Evolutionary conservation across 2,329 filamentous ascomycete species (phyloP).

Genomic region (Xylaria sp.): DNA sequence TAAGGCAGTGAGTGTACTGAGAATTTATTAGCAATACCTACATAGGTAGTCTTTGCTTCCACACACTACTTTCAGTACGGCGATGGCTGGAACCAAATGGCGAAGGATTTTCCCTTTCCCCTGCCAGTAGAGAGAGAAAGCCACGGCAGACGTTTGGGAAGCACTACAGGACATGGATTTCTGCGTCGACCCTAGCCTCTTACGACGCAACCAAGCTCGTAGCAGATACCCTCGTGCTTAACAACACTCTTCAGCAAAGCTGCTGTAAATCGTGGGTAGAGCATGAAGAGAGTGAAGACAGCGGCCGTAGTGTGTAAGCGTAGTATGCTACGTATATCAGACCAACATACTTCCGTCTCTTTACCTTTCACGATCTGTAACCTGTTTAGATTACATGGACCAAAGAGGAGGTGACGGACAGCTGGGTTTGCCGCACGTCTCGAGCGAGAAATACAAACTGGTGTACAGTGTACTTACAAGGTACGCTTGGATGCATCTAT

Average conservation of each 20-base stretch:
- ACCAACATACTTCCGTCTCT: not conserved
- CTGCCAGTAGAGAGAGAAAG: conserved; percentile 31
- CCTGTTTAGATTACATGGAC: conserved; percentile 3
- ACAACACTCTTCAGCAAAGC: not conserved
- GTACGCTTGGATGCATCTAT: conserved; percentile 27
- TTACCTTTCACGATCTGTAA: not conserved
- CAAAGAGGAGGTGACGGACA: conserved; percentile 13
- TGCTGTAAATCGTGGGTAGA: not conserved
- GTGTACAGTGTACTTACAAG: conserved; percentile 13
- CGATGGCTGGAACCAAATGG: conserved; percentile 33
- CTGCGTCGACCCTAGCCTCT: conserved; percentile 34
- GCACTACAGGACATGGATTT: conserved; percentile 37
- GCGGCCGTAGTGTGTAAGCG: not conserved
- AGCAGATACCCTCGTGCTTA: conserved; percentile 9
- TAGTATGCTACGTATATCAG: not conserved
- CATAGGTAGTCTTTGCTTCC: no score
- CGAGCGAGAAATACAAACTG: conserved; percentile 3
- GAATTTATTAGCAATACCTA: not conserved
- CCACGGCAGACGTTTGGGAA: conserved; percentile 34
- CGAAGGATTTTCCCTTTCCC: conserved; percentile 31
- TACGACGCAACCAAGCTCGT: conserved; percentile 20
- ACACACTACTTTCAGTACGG: not conserved
- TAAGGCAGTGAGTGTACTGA: not conserved
- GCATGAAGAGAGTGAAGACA: not conserved
- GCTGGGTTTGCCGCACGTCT: conserved; percentile 12